A percentile compares a stretch with the other conserved stretches of the same genome.
Evolutionary conservation across 1,139 yeast species (phyloP).

Genomic region (Candida pseudoviswanathii): DNA sequence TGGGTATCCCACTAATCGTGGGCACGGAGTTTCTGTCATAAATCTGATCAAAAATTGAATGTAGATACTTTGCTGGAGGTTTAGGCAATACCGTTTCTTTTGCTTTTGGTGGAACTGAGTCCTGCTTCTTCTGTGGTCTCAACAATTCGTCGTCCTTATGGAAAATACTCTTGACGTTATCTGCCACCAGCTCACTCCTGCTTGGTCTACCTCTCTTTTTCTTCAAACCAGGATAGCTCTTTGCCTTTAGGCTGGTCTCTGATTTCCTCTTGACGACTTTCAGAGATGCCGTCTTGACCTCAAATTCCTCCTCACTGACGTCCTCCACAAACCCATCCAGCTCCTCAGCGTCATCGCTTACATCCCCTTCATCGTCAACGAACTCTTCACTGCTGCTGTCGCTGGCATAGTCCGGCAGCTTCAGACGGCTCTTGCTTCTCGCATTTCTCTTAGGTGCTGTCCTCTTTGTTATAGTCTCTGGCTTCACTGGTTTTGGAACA

Average conservation of each 20-base stretch:
- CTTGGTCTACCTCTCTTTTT: slow-evolving; percentile 36
- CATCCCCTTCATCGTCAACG: slow-evolving; percentile 16
- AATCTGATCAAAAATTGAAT: slow-evolving; percentile 13
- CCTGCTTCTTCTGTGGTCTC: slow-evolving; percentile 1
- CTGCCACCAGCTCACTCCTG: slow-evolving; percentile 34
- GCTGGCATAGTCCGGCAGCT: slow-evolving; percentile 7
- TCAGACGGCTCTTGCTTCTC: background rate
- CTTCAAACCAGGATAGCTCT: background rate
- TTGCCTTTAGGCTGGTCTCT: background rate
- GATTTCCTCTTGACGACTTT: background rate
- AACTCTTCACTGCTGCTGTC: slow-evolving; percentile 5
- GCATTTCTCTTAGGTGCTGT: slow-evolving; percentile 6
- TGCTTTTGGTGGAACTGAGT: slow-evolving; percentile 4
- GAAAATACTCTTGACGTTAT: slow-evolving; percentile 39
- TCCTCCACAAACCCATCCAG: slow-evolving; percentile 22
- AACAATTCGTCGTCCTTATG: slow-evolving; percentile 28
- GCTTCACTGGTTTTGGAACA: background rate
- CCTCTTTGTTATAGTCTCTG: background rate
- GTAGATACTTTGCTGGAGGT: slow-evolving; percentile 12
- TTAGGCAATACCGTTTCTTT: background rate
- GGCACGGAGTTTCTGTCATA: slow-evolving; percentile 21
- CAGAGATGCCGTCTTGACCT: too few species aligned
- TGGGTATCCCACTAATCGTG: slow-evolving; percentile 33
- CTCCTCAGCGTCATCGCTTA: slow-evolving; percentile 25
- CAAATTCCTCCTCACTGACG: slow-evolving; percentile 10